Conservation (phyloP, 495 filamentous ascomycete species). For the Terfezia claveryi region DNA sequence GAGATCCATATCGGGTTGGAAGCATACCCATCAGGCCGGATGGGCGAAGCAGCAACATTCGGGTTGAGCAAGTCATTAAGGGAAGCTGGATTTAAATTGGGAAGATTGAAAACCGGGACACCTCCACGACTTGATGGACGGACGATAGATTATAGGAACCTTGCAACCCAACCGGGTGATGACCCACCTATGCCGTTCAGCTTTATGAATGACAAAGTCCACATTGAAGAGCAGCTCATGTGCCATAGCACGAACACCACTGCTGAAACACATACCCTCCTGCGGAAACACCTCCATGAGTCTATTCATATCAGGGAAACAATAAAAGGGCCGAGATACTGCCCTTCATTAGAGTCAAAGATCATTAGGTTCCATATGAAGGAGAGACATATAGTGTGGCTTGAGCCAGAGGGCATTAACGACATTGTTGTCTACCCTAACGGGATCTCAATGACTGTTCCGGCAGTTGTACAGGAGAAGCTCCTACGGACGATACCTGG, state of each 20-base stretch:
- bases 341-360: constrained; percentile 87
- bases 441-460: constrained; percentile 90
- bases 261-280: constrained; percentile 55
- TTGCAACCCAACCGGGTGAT: constrained; percentile 60
- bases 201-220: constrained; percentile 57
- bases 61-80: constrained; percentile 78
- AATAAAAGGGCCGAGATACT: constrained; percentile 83
- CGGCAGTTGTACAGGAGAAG: constrained; percentile 59
- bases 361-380: constrained; percentile 67
- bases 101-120: constrained; percentile 85
- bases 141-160: constrained; percentile 53
- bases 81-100: constrained; percentile 77
- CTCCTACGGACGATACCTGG: constrained; percentile 68
- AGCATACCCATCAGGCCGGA: constrained; percentile 62
- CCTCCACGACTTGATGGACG: constrained; percentile 66
- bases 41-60: constrained; percentile 86
- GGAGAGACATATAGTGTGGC: constrained; percentile 71
- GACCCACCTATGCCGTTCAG: constrained; percentile 78
- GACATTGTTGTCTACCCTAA: constrained; percentile 89
- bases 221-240: constrained; percentile 56
- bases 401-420: constrained; percentile 88
- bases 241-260: constrained; percentile 79
- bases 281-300: constrained; percentile 70
- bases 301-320: constrained; percentile 91
- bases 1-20: constrained; percentile 92